These are phyloP conservation scores for Kwoniella pini DNA, from an alignment of 768 basidiomycete genomes.

Conservation along the genomic window DNA sequence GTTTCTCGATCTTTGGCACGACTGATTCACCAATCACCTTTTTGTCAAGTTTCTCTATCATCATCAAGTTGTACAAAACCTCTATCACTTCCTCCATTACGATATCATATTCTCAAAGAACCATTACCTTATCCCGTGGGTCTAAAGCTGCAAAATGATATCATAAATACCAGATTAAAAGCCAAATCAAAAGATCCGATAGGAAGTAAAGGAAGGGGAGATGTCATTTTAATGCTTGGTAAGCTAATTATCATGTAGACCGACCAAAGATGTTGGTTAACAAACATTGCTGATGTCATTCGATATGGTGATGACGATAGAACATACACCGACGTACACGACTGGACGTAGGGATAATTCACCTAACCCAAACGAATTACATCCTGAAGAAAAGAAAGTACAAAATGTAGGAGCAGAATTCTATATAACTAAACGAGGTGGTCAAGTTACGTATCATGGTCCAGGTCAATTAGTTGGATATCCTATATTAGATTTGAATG, in stretches of 20 bases:
- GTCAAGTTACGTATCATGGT: constrained; percentile 94
- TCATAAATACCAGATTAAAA: constrained; percentile 39
- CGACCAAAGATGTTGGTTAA: background rate
- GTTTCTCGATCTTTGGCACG: constrained; percentile 2
- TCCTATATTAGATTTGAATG: constrained; percentile 84
- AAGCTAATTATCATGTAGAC: constrained; percentile 1
- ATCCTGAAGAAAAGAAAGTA: constrained; percentile 67
- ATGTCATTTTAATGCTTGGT: constrained; percentile 54
- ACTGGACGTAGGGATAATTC: constrained; percentile 77
- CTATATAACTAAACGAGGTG: constrained; percentile 76
- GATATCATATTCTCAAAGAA: constrained; percentile 71
- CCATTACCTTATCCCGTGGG: constrained; percentile 71
- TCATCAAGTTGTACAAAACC: constrained; percentile 6
- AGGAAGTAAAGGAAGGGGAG: constrained; percentile 34
- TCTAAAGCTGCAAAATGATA: constrained; percentile 54
- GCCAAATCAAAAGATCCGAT: constrained; percentile 31
- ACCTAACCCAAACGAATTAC: constrained; percentile 58
- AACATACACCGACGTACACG: constrained; percentile 94
- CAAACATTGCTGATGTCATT: background rate
- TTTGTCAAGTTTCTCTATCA: background rate
- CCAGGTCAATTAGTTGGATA: constrained; percentile 97
- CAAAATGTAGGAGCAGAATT: constrained; percentile 82
- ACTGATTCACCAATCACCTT: background rate
- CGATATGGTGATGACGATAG: constrained; percentile 32
- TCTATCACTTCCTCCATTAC: constrained; percentile 27